phyloP scores from a whole-genome alignment of 2,329 filamentous ascomycete genomes.

The Aspergillus clavatus region DNA sequence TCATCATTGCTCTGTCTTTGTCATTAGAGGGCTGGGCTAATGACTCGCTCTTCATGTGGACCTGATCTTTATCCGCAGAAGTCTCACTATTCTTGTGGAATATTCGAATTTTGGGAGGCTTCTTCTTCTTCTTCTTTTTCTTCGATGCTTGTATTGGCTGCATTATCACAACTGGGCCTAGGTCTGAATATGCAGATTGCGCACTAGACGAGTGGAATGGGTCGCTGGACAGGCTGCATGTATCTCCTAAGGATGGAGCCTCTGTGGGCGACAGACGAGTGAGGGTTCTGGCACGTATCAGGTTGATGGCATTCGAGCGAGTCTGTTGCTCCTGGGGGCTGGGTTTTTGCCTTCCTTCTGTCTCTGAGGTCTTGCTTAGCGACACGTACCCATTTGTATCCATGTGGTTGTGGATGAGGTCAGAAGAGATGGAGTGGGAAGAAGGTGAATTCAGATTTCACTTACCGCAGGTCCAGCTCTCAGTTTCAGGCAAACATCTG shows the following conservation, averaged over 20 bases:
- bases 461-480: background rate
- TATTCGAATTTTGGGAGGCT: background rate
- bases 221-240: background rate
- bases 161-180: background rate
- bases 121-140: constrained; percentile 10
- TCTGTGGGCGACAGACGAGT: constrained; percentile 6
- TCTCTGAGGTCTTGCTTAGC: background rate
- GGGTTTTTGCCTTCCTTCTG: background rate
- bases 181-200: background rate
- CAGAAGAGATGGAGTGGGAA: background rate
- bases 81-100: background rate
- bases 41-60: background rate
- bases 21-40: background rate
- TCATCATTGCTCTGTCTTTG: background rate
- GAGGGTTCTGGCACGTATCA: constrained; percentile 12
- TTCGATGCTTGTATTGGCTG: constrained; percentile 1
- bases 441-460: background rate
- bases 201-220: background rate
- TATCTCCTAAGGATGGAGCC: background rate
- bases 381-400: too few relatives aligned
- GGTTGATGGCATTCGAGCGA: constrained; percentile 11
- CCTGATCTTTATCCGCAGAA: background rate
- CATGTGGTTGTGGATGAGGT: background rate
- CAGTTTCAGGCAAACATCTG: background rate
- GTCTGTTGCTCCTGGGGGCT: constrained; percentile 4